A percentile compares a stretch with the other conserved stretches of the same genome.
Conservation (phyloP, 805 yeast genomes). For the Metschnikowia continentalis region DNA sequence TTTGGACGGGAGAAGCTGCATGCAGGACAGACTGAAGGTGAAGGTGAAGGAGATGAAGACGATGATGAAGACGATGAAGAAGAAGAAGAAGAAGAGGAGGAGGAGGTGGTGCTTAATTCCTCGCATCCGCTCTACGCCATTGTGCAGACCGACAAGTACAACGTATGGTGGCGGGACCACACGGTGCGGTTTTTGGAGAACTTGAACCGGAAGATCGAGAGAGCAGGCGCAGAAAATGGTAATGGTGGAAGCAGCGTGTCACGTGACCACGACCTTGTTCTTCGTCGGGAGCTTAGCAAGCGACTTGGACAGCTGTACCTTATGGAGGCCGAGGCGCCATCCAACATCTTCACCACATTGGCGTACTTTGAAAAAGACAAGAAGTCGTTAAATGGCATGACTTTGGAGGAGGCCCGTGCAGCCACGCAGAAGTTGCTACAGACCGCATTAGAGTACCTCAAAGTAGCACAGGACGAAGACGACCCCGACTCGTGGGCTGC, state of each 20-base stretch:
- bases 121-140: constrained; percentile 55
- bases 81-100: constrained; percentile 21
- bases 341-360: constrained; percentile 50
- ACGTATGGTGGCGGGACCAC: constrained; percentile 54
- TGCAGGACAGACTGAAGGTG: constrained; percentile 45
- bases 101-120: constrained; percentile 32
- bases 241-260: not conserved
- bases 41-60: constrained; percentile 48
- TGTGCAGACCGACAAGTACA: constrained; percentile 40
- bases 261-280: constrained; percentile 15
- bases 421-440: constrained; percentile 46
- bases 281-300: constrained; percentile 41
- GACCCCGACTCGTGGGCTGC: constrained; percentile 80
- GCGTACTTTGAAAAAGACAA: constrained; percentile 46
- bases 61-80: constrained; percentile 2
- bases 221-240: constrained; percentile 9
- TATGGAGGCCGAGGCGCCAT: constrained; percentile 61
- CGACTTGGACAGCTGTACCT: constrained; percentile 60
- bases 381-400: constrained; percentile 33
- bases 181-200: constrained; percentile 30
- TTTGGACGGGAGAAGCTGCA: constrained; percentile 52
- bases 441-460: constrained; percentile 55
- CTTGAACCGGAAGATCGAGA: constrained; percentile 22
- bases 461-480: constrained; percentile 59
- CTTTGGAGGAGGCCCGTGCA: constrained; percentile 41